phyloP scores from a whole-genome alignment of 495 filamentous ascomycete genomes.

The Neurospora sp. region DNA sequence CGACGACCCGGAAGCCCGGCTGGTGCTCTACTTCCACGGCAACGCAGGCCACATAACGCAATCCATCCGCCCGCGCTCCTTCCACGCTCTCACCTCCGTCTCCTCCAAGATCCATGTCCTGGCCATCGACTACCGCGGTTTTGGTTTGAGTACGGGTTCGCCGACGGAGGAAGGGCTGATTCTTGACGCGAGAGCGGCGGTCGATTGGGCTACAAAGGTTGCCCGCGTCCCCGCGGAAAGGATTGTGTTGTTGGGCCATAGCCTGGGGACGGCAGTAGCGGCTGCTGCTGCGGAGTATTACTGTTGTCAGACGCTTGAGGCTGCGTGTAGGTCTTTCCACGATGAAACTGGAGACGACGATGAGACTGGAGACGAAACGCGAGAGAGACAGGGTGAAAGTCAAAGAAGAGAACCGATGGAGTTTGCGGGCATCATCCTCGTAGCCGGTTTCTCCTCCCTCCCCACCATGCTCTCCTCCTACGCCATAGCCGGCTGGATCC shows the following conservation, averaged over 20 bases:
- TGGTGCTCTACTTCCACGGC: slow-evolving; percentile 51
- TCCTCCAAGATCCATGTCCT: slow-evolving; percentile 47
- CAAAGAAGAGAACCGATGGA: slow-evolving; percentile 31
- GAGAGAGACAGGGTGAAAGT: too few species aligned
- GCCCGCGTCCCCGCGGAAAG: slow-evolving; percentile 55
- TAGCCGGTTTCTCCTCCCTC: slow-evolving; percentile 70
- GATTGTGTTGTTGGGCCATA: slow-evolving; percentile 80
- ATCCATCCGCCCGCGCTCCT: slow-evolving; percentile 49
- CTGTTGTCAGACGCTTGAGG: background rate
- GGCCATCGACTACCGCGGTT: slow-evolving; percentile 83
- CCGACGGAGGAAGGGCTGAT: slow-evolving; percentile 79
- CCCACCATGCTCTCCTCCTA: slow-evolving; percentile 54
- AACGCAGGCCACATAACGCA: slow-evolving; percentile 60
- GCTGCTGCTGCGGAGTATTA: slow-evolving; percentile 63
- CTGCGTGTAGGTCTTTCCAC: background rate
- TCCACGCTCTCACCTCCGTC: slow-evolving; percentile 51
- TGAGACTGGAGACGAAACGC: too few species aligned
- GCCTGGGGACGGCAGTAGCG: slow-evolving; percentile 78
- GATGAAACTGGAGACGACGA: background rate
- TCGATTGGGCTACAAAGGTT: slow-evolving; percentile 59
- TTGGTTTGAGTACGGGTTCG: slow-evolving; percentile 65
- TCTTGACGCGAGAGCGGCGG: slow-evolving; percentile 60
- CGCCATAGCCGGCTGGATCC: slow-evolving; percentile 62
- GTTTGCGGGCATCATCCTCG: slow-evolving; percentile 63
- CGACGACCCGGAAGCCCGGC: slow-evolving; percentile 48